Evolutionary conservation across 768 basidiomycete species (phyloP), one percentile per base, ranked within the genome.

Genomic region (Leccinum subtestaceum): DNA sequence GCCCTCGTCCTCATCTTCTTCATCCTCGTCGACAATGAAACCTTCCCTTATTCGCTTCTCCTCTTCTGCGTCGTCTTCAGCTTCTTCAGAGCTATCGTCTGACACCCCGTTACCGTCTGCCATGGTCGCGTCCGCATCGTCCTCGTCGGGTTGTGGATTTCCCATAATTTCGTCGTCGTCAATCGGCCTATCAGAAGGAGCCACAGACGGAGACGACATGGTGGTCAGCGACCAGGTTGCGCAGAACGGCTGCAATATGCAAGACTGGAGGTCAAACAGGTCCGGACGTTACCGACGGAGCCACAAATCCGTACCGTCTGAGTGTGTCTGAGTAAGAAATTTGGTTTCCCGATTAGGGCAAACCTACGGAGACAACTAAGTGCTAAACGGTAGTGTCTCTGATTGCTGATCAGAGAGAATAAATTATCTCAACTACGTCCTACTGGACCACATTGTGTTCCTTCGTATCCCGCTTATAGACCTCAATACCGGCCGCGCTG

Each of bases 11-110:
- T 89, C 91, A 0, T 93, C 92, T 7, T 93, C 92, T n/a, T 94
- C 89, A 0, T 91, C 93, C 59, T 95, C 93, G 9, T 91, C 91
- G 8, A 95, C 94, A 66, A 98, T 97, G 70, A 98, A 97, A 0
- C 92, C 95, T 52, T 95, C 91, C 53, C 85, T 78, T 57, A 97
- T 85, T 57, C 84, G 80, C 58, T 84, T 81, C 65, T 79, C 89
- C 76, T 94, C 94, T 61, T 96, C 95, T 66, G 86, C 90, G 68
- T 96, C 94, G 51, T 96, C 94, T 38, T 95, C 92, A 36, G 84
- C 88, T 68, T 94, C 91, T 66, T 93, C 92, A 48, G 91, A 93
- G 71, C 91, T 93, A 74, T 94, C 91, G 70, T 90, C 89, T 19
- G 85, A 83, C 57, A 75, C 75, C 23, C 58, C 67, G 19, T 65